Percentiles rank a stretch among this genome's conserved stretches.
These are phyloP conservation scores for Remersonia thermophila DNA, from an alignment of 2,329 filamentous ascomycete genomes.

Conservation along the genomic window DNA sequence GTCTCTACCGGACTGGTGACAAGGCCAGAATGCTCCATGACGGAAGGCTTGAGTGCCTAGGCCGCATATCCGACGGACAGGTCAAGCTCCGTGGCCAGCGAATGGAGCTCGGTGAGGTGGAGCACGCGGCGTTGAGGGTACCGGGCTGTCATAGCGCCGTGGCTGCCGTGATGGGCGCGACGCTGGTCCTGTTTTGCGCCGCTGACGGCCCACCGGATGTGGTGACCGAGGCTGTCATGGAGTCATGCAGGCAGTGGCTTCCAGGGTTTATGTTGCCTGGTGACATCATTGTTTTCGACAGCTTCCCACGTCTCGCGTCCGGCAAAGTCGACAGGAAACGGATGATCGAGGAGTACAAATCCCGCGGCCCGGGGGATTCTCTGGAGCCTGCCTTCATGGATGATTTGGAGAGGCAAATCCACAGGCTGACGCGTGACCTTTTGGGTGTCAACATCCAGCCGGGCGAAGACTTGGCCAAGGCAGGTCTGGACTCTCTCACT, in stretches of 20 bases:
- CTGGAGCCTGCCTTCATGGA: constrained; percentile 14
- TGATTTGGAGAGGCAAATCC: constrained; percentile 25
- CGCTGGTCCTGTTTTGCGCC: constrained; percentile 64
- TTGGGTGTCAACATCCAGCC: constrained; percentile 20
- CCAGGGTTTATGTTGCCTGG: constrained; percentile 74
- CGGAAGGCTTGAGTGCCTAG: constrained; percentile 70
- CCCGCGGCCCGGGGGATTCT: neutral
- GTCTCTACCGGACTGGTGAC: constrained; percentile 75
- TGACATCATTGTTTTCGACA: constrained; percentile 50
- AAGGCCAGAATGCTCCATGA: constrained; percentile 56
- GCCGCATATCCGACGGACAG: constrained; percentile 67
- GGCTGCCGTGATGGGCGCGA: constrained; percentile 53
- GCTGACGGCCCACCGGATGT: constrained; percentile 26
- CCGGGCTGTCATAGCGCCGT: constrained; percentile 51
- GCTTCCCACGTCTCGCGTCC: constrained; percentile 65
- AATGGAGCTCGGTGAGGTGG: constrained; percentile 68
- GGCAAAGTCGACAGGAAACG: constrained; percentile 68
- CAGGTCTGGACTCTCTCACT: constrained; percentile 30
- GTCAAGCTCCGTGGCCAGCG: constrained; percentile 79
- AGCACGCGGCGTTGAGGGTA: constrained; percentile 53
- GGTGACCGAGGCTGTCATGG: constrained; percentile 32
- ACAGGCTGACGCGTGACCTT: constrained; percentile 19
- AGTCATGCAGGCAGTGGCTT: constrained; percentile 60
- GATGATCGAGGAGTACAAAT: constrained; percentile 44
- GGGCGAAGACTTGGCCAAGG: constrained; percentile 20